These are phyloP conservation scores for Corynascus novoguineensis DNA, from an alignment of 495 filamentous ascomycete species.

Conservation along the genomic window DNA sequence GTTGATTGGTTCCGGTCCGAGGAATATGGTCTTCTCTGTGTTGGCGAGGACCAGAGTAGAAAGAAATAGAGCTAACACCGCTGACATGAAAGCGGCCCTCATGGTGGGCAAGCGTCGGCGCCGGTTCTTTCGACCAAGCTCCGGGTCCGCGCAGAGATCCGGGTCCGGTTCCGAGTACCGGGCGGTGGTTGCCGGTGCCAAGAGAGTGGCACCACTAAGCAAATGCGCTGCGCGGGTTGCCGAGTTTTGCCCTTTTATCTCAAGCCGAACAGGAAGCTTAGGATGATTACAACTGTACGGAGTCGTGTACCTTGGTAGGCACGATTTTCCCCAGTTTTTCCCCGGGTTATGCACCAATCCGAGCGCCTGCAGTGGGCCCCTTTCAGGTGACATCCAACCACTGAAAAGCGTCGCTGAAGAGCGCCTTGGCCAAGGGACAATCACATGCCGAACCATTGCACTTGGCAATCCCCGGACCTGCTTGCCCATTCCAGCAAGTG, in stretches of 20 bases:
- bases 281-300: too few relatives aligned
- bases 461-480: not conserved
- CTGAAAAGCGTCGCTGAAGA: constrained; percentile 1
- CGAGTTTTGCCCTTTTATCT: too few relatives aligned
- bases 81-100: not conserved
- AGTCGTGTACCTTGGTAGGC: too few relatives aligned
- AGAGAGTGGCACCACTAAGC: not conserved
- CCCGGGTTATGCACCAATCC: constrained; percentile 17
- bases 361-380: not conserved
- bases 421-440: constrained; percentile 5
- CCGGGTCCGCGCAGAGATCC: not conserved
- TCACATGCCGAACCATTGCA: constrained; percentile 26
- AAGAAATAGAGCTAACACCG: constrained; percentile 5
- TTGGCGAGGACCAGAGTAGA: constrained; percentile 48
- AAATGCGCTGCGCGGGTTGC: too few relatives aligned
- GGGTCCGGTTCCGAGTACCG: constrained; percentile 1
- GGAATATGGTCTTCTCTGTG: constrained; percentile 87
- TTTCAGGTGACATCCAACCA: not conserved
- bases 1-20: constrained; percentile 54
- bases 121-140: not conserved
- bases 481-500: constrained; percentile 26
- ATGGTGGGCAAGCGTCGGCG: not conserved
- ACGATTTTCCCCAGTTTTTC: not conserved
- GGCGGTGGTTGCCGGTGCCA: not conserved
- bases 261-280: too few relatives aligned